phyloP scores from a whole-genome alignment of 257 asterid species.

The Eucommia ulmoides region DNA sequence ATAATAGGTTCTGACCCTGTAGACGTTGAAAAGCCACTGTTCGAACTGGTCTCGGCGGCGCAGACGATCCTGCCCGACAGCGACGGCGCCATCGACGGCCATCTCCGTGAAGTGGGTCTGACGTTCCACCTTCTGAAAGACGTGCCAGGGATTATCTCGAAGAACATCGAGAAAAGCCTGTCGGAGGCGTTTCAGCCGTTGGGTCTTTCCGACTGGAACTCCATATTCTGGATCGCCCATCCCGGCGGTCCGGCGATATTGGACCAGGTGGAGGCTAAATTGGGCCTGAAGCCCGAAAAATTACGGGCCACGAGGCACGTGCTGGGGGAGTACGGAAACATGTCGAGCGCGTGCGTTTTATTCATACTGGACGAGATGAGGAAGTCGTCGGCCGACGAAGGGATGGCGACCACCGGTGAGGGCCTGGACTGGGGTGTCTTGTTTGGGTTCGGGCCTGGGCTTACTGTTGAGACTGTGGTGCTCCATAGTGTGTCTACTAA shows the following conservation, averaged over 20 bases:
- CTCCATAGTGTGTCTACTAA: background rate
- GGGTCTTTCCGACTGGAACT: background rate
- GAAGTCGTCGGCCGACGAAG: background rate
- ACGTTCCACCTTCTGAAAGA: background rate
- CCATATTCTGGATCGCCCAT: background rate
- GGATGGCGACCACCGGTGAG: background rate
- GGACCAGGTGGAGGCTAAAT: background rate
- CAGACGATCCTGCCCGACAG: background rate
- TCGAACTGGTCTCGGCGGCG: background rate
- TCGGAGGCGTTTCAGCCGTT: background rate
- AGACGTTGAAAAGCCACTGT: background rate
- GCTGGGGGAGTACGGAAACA: background rate
- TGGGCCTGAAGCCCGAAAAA: background rate
- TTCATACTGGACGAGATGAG: background rate
- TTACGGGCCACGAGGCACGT: background rate
- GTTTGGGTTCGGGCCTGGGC: background rate
- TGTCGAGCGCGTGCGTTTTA: background rate
- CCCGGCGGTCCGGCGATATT: background rate
- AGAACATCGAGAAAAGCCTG: background rate
- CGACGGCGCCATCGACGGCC: background rate
- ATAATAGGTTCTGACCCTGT: background rate
- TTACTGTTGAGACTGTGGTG: background rate
- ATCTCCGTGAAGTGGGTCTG: background rate
- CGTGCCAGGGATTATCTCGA: background rate
- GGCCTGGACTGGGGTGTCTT: background rate